Evolutionary conservation across 1,139 yeast species (phyloP), one percentile per base, ranked within the genome.

Genomic region (Suhomyces yuchorum): DNA sequence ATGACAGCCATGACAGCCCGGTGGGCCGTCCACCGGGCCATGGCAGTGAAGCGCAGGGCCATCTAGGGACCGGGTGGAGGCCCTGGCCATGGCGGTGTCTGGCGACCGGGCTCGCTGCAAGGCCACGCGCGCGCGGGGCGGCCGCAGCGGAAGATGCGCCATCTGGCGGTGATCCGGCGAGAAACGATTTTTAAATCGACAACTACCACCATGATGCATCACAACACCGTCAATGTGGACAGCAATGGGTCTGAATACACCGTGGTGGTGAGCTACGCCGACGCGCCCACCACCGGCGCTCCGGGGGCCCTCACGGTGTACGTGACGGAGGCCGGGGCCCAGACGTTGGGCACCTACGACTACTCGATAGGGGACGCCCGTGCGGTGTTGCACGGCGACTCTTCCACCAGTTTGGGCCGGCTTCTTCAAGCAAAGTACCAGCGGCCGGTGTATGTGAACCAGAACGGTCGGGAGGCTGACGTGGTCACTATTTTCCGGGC

Each of bases 301-400:
- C 17, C 18, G 18, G 28, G 28, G 3, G 24, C 42, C 18, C 45
- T 59, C 9, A 53, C 62, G 14, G 57, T 60, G 4, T 60, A 62
- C 48, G 39, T 61, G 39, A 59, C 55, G 48, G 56, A 56, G 37
- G 43, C 20, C 15, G 57, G 55, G 38, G 56, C 56, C 43, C 11
- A 36, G 3, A 19, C 46, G 14, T 47, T 59, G 43, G 65, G 65
- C 19, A 55, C 57, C 36, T 62, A 62, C 44, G 56, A 55, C 14
- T 62, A 62, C 50, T 56, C 64, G 9, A 59, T 62, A 28, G 51
- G 56, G 28, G 40, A 47, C 17, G 47, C 48, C 38, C 40, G 48
- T 37, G 54, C 56, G 11, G 32, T 30, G 23, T 26, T 44, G 30
- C 18, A 15, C 23, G 47, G 47, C 23, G 47, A 44, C 14, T 36